Evolutionary conservation across 495 filamentous ascomycete genomes (phyloP), one percentile per base, ranked within the genome.

Genomic region (Penicillium salamii): DNA sequence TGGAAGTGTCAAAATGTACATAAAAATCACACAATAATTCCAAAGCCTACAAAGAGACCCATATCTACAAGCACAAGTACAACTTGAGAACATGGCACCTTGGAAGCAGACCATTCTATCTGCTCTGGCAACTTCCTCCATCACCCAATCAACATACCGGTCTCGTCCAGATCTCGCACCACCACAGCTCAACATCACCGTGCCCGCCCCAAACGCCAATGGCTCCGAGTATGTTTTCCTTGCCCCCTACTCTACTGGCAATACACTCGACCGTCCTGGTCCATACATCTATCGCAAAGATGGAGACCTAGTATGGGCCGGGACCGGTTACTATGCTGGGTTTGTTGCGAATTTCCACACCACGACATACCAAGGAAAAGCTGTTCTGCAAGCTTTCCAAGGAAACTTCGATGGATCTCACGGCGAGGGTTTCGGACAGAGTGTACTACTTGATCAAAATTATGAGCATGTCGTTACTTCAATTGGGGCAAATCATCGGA

Each of bases 241-340:
- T 6, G 63, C 77, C 5, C 76, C 77, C 0, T 77, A 68, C 41
- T 62, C 68, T 2, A 38, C 9, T 24, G 29, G 14, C 37, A 42
- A 44, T 35, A 15, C 41, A 35, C 21, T 39, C 3, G 68, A 73
- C 29, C 67, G 64, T 62, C 53, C 70, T 39, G 61, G 54, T 3
- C 52, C 76, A 7, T 80, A 80, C 51, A 79, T 80, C 54, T 78
- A 75, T 49, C 69, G 68, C 8, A 68, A 75, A 37, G 56, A 76
- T 45, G 76, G 77, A 4, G 76, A 79, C 37, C 57, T 78, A 0
- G 62, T 80, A n/a, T 80, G 76, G 77, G 75, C 74, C 11, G 74
- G 75, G 7, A 74, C 71, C 34, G 71, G 70, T 0, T 71, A 74
- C 52, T 73, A 72, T 42, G 68, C 65, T 24, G 74, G 72, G 32